Conservation (phyloP, 805 yeast species). For the Saccharomycopsis synnaedendra region DNA sequence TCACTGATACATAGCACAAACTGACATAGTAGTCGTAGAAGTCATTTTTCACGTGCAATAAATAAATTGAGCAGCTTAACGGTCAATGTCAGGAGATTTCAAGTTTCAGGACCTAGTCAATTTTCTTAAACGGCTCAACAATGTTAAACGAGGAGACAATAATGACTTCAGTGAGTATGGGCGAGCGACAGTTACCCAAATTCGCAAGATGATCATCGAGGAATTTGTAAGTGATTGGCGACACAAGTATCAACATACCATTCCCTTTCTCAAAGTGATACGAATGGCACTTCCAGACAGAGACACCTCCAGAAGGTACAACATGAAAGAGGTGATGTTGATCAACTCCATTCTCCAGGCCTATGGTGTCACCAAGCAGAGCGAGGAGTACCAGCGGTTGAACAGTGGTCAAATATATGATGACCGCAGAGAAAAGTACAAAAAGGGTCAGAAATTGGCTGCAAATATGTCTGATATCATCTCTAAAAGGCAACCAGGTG, state of each 20-base stretch:
- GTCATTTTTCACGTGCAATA: no score
- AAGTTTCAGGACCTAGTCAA: background rate
- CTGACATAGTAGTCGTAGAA: no score
- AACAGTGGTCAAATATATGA: slow-evolving; percentile 19
- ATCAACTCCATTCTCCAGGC: background rate
- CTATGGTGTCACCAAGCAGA: slow-evolving; percentile 22
- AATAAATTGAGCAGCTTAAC: no score
- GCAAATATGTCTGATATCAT: slow-evolving; percentile 37
- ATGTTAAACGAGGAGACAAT: background rate
- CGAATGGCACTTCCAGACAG: slow-evolving; percentile 50
- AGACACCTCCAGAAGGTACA: slow-evolving; percentile 47
- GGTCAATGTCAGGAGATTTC: background rate
- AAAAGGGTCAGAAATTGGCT: slow-evolving; percentile 36
- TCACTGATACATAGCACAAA: no score
- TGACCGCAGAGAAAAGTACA: slow-evolving; percentile 30
- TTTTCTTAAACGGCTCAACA: no score
- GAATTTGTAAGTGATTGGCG: slow-evolving; percentile 12
- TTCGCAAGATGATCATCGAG: slow-evolving; percentile 4
- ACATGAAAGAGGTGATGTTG: background rate
- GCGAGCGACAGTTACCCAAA: background rate
- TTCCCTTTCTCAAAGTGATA: slow-evolving; percentile 46
- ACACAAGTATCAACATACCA: background rate
- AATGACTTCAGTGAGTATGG: background rate
- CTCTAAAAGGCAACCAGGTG: slow-evolving; percentile 31
- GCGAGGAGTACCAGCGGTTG: slow-evolving; percentile 45